Evolutionary conservation across 2,329 filamentous ascomycete genomes (phyloP), one percentile per base, ranked within the genome.

Genomic region (Aspergillus quadricinctus): DNA sequence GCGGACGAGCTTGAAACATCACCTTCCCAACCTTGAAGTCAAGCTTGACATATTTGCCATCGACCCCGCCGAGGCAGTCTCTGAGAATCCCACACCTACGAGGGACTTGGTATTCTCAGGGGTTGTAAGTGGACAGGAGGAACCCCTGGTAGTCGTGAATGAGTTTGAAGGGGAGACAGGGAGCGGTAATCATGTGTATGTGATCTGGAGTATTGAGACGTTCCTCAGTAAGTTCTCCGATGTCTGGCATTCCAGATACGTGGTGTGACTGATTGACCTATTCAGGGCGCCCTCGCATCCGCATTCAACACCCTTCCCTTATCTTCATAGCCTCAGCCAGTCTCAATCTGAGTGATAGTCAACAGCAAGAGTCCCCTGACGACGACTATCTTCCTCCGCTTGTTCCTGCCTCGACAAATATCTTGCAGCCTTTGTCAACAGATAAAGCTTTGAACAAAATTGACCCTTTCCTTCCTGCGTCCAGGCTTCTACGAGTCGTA

Each of bases 321-420:
- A 77, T 83, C 49, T 83, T 86, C 62, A 78, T 79, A 31, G 76
- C 78, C 25, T 77, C 74, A 21, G 75, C 75, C 21, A 77, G 72
- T 50, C 66, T 81, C 31, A 79, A 75, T 55, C 76, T 78, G 2
- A 66, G 75, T 1, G 74, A 78, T 50, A 68, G 61, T 31, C 64
- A 70, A n/a, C 69, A 71, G 51, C 66, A 67, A 55, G 69, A 71
- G 28, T 62, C 70, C 21, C 61, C 68, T 4, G 74, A 79, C 35
- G 78, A 81, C 59, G 77, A 80, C 49, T 83, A 83, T 61, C 74
- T 86, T 6, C 77, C 80, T 17, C 79, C 80, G 49, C 74, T 79
- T 48, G 72, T 81, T n/a, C 81, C 82, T 5, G 75, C 81, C n/a
- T 81, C 83, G 0, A 71, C 78, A 9, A 86, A 86, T 58, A 75